A percentile compares a stretch with the other conserved stretches of the same genome.
Evolutionary conservation across 257 asterid species (phyloP).

Genomic region (Jasminum sambac): DNA sequence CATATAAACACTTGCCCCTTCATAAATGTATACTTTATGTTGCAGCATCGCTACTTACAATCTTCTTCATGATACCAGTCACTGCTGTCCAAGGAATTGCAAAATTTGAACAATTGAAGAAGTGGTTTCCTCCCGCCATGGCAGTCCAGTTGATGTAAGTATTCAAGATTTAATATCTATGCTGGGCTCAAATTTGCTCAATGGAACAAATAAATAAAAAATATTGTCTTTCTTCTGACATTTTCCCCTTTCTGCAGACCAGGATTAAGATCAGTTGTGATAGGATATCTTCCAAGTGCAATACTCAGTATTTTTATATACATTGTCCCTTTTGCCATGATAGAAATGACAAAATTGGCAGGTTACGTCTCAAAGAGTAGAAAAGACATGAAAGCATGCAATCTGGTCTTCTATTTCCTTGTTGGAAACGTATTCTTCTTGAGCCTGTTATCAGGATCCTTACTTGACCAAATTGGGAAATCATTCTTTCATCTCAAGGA

Average conservation of each 20-base stretch:
- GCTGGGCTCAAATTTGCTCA: not conserved
- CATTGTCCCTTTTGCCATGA: slow-evolving; percentile 74
- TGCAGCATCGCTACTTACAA: slow-evolving; percentile 66
- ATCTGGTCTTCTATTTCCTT: slow-evolving; percentile 87
- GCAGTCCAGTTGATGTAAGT: slow-evolving; percentile 82
- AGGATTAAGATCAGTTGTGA: slow-evolving; percentile 75
- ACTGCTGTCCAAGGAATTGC: slow-evolving; percentile 95
- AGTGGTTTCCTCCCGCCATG: slow-evolving; percentile 98
- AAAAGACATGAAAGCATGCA: slow-evolving; percentile 84
- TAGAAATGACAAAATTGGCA: slow-evolving; percentile 64
- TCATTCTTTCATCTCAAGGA: slow-evolving; percentile 77
- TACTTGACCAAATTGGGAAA: slow-evolving; percentile 86
- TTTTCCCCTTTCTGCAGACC: slow-evolving; percentile 58
- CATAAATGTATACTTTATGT: slow-evolving; percentile 54
- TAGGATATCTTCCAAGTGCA: slow-evolving; percentile 89
- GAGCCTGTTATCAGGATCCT: slow-evolving; percentile 83
- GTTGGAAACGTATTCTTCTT: slow-evolving; percentile 89
- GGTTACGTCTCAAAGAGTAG: slow-evolving; percentile 79
- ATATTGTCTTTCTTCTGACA: not conserved
- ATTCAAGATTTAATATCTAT: not conserved
- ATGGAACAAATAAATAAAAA: too few relatives aligned
- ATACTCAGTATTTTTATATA: slow-evolving; percentile 76
- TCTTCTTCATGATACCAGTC: slow-evolving; percentile 92
- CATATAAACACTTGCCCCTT: slow-evolving; percentile 55
- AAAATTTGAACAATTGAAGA: slow-evolving; percentile 62